These are phyloP conservation scores for Luzula sylvatica DNA, from an alignment of 176 grass and related monocot species.

Conservation along the genomic window DNA sequence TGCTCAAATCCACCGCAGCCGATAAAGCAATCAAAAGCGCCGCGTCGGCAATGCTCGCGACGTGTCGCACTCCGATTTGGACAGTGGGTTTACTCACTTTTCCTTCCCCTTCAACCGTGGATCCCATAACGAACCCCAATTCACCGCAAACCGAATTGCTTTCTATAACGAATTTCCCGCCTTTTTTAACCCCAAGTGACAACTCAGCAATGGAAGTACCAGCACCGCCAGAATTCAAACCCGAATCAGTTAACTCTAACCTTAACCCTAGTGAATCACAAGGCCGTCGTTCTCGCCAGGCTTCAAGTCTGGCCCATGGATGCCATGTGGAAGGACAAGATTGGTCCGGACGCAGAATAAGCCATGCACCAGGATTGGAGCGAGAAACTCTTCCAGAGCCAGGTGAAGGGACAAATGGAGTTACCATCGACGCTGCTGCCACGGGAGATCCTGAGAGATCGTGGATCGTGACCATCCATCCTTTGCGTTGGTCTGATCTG, in stretches of 20 bases:
- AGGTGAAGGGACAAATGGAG: slow-evolving; percentile 87
- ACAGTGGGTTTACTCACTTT: slow-evolving; percentile 61
- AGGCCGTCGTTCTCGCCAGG: slow-evolving; percentile 86
- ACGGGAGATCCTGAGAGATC: slow-evolving; percentile 89
- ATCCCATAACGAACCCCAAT: slow-evolving; percentile 78
- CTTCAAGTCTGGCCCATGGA: slow-evolving; percentile 89
- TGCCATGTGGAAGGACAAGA: slow-evolving; percentile 65
- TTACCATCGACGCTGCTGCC: slow-evolving; percentile 84
- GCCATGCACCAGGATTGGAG: slow-evolving; percentile 78
- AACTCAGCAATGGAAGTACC: slow-evolving; percentile 60
- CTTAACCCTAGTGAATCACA: slow-evolving; percentile 67
- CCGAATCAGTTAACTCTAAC: slow-evolving; percentile 77
- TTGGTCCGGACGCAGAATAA: slow-evolving; percentile 61
- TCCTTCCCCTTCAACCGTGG: slow-evolving; percentile 68
- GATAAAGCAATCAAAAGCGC: slow-evolving; percentile 79
- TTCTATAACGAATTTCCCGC: slow-evolving; percentile 71
- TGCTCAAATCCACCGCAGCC: slow-evolving; percentile 75
- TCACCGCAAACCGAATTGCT: slow-evolving; percentile 31
- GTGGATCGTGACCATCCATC: slow-evolving; percentile 94
- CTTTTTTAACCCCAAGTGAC: slow-evolving; percentile 49
- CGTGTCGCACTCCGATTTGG: slow-evolving; percentile 81
- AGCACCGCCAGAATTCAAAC: slow-evolving; percentile 38
- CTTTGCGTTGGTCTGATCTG: slow-evolving; percentile 65
- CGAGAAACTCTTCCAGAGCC: slow-evolving; percentile 85
- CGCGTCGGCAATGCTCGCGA: slow-evolving; percentile 69